Percentiles rank a stretch among this genome's conserved stretches.
Conservation (phyloP, 306 rosid genomes). For the Crataegus laevigata region DNA sequence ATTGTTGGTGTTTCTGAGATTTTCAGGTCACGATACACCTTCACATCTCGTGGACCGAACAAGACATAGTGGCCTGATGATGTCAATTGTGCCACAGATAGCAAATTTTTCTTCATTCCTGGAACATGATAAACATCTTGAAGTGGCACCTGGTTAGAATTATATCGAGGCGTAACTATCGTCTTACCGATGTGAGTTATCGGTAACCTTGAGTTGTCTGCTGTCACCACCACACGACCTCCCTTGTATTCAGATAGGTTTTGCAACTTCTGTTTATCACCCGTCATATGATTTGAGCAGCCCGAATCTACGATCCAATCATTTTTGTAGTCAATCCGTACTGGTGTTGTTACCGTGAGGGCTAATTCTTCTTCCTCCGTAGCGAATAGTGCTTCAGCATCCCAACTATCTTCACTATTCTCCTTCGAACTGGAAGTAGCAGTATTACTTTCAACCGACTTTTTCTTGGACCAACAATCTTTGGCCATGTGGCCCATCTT, state of each 20-base stretch:
- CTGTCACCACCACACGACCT: neutral
- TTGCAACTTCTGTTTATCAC: slow-evolving; percentile 2
- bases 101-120: too few relatives aligned
- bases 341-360: neutral
- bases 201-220: neutral
- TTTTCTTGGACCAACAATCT: neutral
- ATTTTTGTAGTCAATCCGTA: neutral
- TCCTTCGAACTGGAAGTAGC: neutral
- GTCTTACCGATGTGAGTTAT: slow-evolving; percentile 2
- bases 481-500: neutral
- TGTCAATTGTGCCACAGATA: neutral
- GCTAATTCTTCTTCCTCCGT: neutral
- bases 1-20: neutral
- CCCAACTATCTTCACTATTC: neutral
- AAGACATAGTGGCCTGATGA: neutral
- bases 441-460: too few relatives aligned
- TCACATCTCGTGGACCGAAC: neutral
- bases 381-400: neutral
- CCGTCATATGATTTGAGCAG: slow-evolving; percentile 4
- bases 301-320: neutral
- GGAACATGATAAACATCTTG: too few relatives aligned
- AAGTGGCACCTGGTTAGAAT: too few relatives aligned
- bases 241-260: neutral
- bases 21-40: neutral
- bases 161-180: neutral